Base-by-base conservation (phyloP, 176 grass and related monocot genomes). In the Phyllostachys edulis region DNA sequence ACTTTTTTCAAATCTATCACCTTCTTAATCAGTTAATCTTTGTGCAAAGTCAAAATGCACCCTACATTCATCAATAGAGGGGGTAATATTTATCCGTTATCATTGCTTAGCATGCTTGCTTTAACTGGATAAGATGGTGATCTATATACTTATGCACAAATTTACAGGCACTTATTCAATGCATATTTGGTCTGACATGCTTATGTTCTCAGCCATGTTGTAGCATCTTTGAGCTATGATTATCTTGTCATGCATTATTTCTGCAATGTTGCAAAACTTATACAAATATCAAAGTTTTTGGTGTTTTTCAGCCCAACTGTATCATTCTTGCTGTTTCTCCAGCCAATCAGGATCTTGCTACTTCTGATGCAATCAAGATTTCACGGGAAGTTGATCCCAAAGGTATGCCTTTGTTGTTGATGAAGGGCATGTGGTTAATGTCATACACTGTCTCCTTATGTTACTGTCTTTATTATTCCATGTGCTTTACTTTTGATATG, bases 311-410 rank as follows among this genome's bases (percentile, higher is more conserved):
- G 97, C 97, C 97, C 64, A 99, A 99, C 47, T 92, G 84, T 78
- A 90, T 99, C 71, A 99, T 99, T 91, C 71, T 99, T 82, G 97
- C 97, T 76, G 91, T 99, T 89, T 99, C 97, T 78, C 97, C 97
- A 85, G 97, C 97, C 71, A 99, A 99, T 88, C 93, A 99, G 86
- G 97, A 99, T 79, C 97, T 99, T 87, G 97, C 97, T 69, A 99
- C 97, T 82, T 99, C 97, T 79, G 97, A 99, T 92, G 97, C 97
- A 64, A 99, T 99, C 82, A 99, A 99, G 85, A 96, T 99, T 87
- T 96, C 93, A 51, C 91, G 93, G 56, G 97, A 99, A 91, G 89
- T 99, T 78, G 97, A 99, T 52, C 97, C 97, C 20, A 99, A 99
- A 94, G 97, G 97, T 99, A 96, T 39, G 37, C 57, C 13, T 60